phyloP scores from a whole-genome alignment of 1,284 basidiomycete species.

The Malassezia sp. region DNA sequence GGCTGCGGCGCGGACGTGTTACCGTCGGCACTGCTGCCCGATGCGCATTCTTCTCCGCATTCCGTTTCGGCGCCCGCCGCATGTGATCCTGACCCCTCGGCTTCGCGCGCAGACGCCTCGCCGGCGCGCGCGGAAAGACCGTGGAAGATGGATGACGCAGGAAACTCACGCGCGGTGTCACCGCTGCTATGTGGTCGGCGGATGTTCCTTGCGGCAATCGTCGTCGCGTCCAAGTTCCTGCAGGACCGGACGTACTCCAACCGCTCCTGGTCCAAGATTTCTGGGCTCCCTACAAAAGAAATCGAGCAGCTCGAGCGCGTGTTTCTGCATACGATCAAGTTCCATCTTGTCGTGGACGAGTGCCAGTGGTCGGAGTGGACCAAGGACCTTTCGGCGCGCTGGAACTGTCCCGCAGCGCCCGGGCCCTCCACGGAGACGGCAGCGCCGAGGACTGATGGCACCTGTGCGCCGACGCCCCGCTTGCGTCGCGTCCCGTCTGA shows the following conservation, averaged over 20 bases:
- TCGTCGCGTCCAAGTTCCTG: conserved; percentile 78
- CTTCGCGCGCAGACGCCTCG: too few species aligned
- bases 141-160: too few species aligned
- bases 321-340: conserved; percentile 48
- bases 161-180: conserved; percentile 16
- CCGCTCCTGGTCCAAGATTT: conserved; percentile 67
- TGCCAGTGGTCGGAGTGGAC: conserved; percentile 37
- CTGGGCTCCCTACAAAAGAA: conserved; percentile 47
- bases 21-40: too few species aligned
- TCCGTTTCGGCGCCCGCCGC: too few species aligned
- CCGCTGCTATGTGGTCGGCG: conserved; percentile 59
- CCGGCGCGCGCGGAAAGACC: too few species aligned
- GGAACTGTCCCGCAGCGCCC: too few species aligned
- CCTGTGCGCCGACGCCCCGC: too few species aligned
- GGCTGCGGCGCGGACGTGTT: too few species aligned
- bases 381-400: conserved; percentile 16
- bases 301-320: conserved; percentile 48
- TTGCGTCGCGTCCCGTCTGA: conserved; percentile 12
- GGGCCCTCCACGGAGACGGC: too few species aligned
- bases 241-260: conserved; percentile 88
- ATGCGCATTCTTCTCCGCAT: too few species aligned
- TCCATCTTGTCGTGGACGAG: conserved; percentile 45
- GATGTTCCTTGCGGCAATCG: conserved; percentile 73
- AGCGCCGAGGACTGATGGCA: too few species aligned
- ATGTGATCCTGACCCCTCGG: too few species aligned